Base-by-base conservation (phyloP, 129 eudicot species). In the Cynara cardunculus region DNA sequence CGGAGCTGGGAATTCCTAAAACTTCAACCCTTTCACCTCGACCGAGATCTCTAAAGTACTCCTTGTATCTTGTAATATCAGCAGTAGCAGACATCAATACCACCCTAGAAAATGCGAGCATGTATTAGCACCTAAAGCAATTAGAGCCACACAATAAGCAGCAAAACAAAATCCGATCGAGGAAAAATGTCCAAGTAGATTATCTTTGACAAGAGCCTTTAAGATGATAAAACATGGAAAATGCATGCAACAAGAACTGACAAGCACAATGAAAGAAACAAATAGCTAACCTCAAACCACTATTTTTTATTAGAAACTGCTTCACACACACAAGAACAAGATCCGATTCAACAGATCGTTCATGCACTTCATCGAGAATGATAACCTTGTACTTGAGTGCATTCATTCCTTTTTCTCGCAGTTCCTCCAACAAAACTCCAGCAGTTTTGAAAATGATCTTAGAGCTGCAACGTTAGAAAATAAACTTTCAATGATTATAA, bases 11-110 rank as follows among this genome's bases (percentile, higher is more conserved):
- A 77, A 95, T 92, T 59, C 90, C 99, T 73, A 95, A 49, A 79
- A 92, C 93, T 84, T 95, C 97, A 31, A 95, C 96, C 86, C 99
- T 89, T 85, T 95, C 99, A 85, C 39, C 97, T 87, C 92, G 89
- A 67, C 93, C 97, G 74, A 95, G 91, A 84, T 95, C 99, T 85
- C 78, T 87, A 56, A 95, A 95, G 82, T 92, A 95, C 46, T 92
- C 97, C n/a, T 89, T 86, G 72, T 95, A 95, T 87, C 94, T 87
- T 79, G 97, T 62, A 86, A 90, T 89, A 88, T 95, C 97, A 67
- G 97, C 97, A 75, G 99, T 95, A 19, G 99, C 97, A 76, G 99
- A 95, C 99, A 95, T 95, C 91, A 95, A 89, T 21, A 95, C 99
- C 85, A 95, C 88, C 94, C 99, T 95, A 84, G 18, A 85, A 86